phyloP scores from a whole-genome alignment of 768 basidiomycete genomes.

The Mycena polygramma region DNA sequence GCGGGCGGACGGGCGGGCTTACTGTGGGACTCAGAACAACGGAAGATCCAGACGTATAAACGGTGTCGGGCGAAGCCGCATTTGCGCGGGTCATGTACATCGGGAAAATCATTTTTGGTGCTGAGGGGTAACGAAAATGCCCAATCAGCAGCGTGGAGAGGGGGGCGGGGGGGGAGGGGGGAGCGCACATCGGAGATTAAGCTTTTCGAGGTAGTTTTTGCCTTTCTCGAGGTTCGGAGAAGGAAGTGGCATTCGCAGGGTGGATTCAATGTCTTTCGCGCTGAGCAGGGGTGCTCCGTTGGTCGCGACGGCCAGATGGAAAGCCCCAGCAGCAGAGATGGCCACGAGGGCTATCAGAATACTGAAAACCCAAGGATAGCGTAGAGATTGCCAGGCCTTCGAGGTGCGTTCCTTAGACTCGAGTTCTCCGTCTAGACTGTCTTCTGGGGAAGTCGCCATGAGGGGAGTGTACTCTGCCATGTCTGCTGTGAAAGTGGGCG shows the following conservation, averaged over 20 bases:
- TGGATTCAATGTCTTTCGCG: slow-evolving; percentile 18
- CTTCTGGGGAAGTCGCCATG: neutral
- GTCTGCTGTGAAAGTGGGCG: too few species aligned
- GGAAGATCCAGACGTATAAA: slow-evolving; percentile 24
- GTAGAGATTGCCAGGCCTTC: neutral
- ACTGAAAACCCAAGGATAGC: slow-evolving; percentile 17
- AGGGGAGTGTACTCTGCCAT: slow-evolving; percentile 37
- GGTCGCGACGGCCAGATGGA: slow-evolving; percentile 30
- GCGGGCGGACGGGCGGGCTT: neutral
- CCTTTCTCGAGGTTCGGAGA: slow-evolving; percentile 32
- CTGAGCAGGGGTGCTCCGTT: slow-evolving; percentile 1
- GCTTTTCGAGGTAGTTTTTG: slow-evolving; percentile 16
- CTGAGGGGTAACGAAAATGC: neutral
- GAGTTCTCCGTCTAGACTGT: slow-evolving; percentile 6
- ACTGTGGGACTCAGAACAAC: slow-evolving; percentile 35
- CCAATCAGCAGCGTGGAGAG: too few species aligned
- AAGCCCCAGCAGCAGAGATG: slow-evolving; percentile 20
- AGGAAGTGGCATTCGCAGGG: slow-evolving; percentile 3
- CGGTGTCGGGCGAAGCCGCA: slow-evolving; percentile 21
- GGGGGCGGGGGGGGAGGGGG: too few species aligned
- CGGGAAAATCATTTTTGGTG: slow-evolving; percentile 34
- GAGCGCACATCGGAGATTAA: slow-evolving; percentile 23
- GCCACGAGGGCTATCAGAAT: slow-evolving; percentile 20
- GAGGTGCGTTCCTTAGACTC: slow-evolving; percentile 3
- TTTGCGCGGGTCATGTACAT: slow-evolving; percentile 23